These are phyloP conservation scores for Phaeoacremonium minimum DNA, from an alignment of 2,329 filamentous ascomycete genomes.

Conservation along the genomic window DNA sequence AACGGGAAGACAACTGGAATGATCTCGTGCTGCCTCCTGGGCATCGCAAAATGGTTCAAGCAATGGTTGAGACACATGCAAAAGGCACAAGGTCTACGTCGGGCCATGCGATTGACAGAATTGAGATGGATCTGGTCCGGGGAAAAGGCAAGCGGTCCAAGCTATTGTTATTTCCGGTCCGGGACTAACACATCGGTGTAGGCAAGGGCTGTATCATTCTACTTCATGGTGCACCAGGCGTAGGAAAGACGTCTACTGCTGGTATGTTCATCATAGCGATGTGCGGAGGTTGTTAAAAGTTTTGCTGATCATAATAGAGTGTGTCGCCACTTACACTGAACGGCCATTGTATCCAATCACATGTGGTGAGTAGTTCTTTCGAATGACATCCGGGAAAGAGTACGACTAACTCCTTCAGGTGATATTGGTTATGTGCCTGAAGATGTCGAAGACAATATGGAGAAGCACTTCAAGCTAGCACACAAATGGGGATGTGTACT, in stretches of 20 bases:
- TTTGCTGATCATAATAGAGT: too few species aligned
- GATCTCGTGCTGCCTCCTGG: slow-evolving; percentile 20
- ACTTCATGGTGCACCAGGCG: not conserved
- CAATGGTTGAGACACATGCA: slow-evolving; percentile 19
- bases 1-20: slow-evolving; percentile 14
- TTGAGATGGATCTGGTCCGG: slow-evolving; percentile 2
- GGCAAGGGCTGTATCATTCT: not conserved
- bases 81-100: slow-evolving; percentile 4
- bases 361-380: not conserved
- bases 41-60: slow-evolving; percentile 21
- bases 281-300: too few species aligned
- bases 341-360: slow-evolving; percentile 3
- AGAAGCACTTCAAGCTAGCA: slow-evolving; percentile 13
- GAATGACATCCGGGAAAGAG: not conserved
- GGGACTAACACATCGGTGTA: too few species aligned
- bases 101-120: not conserved
- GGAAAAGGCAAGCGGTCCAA: slow-evolving; percentile 2
- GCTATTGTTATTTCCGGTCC: too few species aligned
- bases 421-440: slow-evolving; percentile 24
- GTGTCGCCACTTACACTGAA: slow-evolving; percentile 3
- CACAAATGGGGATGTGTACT: slow-evolving; percentile 15
- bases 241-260: slow-evolving; percentile 8
- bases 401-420: slow-evolving; percentile 10
- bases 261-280: slow-evolving; percentile 5
- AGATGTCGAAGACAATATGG: slow-evolving; percentile 21